Conservation (phyloP, 331 rosid species). For the Pyrus hybrid region DNA sequence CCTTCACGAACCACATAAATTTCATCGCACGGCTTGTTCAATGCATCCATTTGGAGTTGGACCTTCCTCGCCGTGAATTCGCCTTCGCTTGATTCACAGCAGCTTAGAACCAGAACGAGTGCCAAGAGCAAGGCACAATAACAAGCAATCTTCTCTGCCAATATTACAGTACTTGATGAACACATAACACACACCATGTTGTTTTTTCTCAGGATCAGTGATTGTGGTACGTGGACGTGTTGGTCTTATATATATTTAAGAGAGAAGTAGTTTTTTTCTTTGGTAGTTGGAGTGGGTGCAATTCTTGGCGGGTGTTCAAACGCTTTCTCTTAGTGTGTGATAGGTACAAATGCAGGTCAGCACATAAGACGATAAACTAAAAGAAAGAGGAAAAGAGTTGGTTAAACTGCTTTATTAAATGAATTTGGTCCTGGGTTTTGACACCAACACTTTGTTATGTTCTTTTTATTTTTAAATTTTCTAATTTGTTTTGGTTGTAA, state of each 20-base stretch:
- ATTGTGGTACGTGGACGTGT: neutral
- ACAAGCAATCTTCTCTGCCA: constrained; percentile 53
- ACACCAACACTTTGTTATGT: neutral
- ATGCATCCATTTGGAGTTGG: neutral
- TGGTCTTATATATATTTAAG: neutral
- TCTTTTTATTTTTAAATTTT: neutral
- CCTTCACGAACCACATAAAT: constrained; percentile 82
- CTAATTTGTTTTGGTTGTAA: too few species aligned
- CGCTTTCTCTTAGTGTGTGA: constrained; percentile 27
- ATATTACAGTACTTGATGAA: constrained; percentile 19
- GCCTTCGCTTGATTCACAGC: constrained; percentile 36
- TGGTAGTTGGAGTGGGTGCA: constrained; percentile 51
- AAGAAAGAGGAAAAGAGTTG: constrained; percentile 19
- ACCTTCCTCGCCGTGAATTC: neutral
- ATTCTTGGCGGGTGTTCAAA: constrained; percentile 37
- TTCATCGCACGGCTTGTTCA: constrained; percentile 53
- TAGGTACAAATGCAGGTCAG: constrained; percentile 32
- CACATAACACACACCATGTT: constrained; percentile 24
- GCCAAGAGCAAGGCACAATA: constrained; percentile 51
- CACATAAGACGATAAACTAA: neutral
- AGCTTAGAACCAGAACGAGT: constrained; percentile 39
- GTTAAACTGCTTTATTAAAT: constrained; percentile 19
- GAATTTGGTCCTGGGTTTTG: constrained; percentile 4
- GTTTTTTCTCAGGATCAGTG: neutral
- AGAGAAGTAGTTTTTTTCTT: constrained; percentile 5